Evolutionary conservation across 352 stramenopile species (phyloP).

Genomic region (Phytophthora pistaciae): DNA sequence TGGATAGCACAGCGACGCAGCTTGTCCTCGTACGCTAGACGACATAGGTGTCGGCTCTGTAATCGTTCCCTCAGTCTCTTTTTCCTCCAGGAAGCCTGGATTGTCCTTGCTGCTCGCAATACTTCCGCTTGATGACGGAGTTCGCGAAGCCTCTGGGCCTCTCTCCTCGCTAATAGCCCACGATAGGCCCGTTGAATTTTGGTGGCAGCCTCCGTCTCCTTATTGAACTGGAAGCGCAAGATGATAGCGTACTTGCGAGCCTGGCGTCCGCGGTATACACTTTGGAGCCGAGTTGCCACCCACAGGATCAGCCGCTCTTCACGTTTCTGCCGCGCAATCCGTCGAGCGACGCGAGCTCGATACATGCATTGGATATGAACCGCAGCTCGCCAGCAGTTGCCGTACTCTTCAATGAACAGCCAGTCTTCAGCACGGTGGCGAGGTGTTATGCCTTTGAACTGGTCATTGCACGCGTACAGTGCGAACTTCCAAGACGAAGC

Average conservation of each 20-base stretch:
- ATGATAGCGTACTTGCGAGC: constrained; percentile 59
- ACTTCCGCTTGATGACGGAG: constrained; percentile 26
- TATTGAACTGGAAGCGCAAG: constrained; percentile 53
- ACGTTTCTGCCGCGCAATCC: constrained; percentile 46
- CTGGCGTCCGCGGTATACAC: constrained; percentile 67
- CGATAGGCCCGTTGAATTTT: constrained; percentile 63
- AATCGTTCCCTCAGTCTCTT: constrained; percentile 50
- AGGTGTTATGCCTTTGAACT: constrained; percentile 84
- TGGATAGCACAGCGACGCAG: constrained; percentile 43
- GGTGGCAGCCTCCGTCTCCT: constrained; percentile 65
- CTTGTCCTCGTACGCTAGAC: constrained; percentile 32
- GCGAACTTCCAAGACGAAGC: constrained; percentile 73
- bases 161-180: constrained; percentile 15
- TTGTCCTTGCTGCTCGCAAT: constrained; percentile 34
- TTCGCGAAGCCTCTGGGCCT: constrained; percentile 26
- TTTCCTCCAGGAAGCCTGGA: constrained; percentile 59
- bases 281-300: constrained; percentile 70
- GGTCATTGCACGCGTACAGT: constrained; percentile 42
- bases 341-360: constrained; percentile 58
- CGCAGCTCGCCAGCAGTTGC: constrained; percentile 72
- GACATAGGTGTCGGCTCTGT: constrained; percentile 22
- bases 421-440: constrained; percentile 81
- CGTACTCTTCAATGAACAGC: constrained; percentile 89
- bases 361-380: constrained; percentile 78
- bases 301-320: constrained; percentile 61